Conservation (phyloP, 352 stramenopile genomes). For the Pythium aphanidermatum region DNA sequence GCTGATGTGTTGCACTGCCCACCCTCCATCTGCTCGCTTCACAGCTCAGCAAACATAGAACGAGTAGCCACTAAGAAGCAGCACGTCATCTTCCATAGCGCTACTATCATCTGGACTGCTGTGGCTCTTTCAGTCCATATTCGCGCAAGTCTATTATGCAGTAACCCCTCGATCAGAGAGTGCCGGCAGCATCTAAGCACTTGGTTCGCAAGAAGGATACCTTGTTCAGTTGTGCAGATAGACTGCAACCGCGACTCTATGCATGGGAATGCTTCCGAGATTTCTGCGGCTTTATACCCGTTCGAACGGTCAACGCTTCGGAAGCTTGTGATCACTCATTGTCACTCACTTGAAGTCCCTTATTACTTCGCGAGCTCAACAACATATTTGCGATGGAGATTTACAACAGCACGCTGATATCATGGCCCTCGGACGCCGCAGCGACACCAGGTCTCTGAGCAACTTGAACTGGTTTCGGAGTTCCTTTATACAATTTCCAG, state of each 20-base stretch:
- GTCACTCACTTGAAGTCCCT: slow-evolving; percentile 9
- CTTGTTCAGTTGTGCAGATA: slow-evolving; percentile 17
- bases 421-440: slow-evolving; percentile 7
- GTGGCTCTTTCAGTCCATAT: not conserved
- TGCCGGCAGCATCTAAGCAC: slow-evolving; percentile 6
- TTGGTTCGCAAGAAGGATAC: slow-evolving; percentile 1
- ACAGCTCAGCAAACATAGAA: no score
- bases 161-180: not conserved
- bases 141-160: not conserved
- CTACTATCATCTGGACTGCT: not conserved
- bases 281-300: not conserved
- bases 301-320: slow-evolving; percentile 4
- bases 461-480: slow-evolving; percentile 10
- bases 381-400: slow-evolving; percentile 8
- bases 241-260: slow-evolving; percentile 11
- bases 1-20: no score
- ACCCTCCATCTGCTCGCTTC: no score
- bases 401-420: slow-evolving; percentile 13
- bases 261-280: not conserved
- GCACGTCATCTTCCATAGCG: not conserved
- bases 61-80: no score
- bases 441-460: slow-evolving; percentile 6
- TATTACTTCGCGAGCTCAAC: slow-evolving; percentile 4
- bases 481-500: not conserved
- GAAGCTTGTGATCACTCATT: slow-evolving; percentile 19